Base-by-base conservation (phyloP, 108 stramenopile species). In the Skeletonema tropicum region DNA sequence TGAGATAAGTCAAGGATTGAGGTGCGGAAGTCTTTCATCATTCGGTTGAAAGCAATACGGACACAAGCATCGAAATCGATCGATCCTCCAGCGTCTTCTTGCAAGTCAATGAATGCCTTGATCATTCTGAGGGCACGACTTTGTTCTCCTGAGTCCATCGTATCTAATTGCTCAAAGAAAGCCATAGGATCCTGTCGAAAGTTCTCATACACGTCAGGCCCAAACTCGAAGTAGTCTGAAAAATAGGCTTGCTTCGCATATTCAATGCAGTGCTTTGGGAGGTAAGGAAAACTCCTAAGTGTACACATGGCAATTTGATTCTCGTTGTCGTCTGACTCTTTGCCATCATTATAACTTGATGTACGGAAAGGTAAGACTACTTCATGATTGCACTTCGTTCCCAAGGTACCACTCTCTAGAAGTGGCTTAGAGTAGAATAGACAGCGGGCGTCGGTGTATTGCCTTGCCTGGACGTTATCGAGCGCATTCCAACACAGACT, bases 181-280 rank as follows among this genome's bases (percentile, higher is more conserved):
- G 76, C 33, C 55, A 71, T 45, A 3, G 57, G 68, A 66, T 85
- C 84, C 38, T 75, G 76, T 21, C 84, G 25, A 55, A 85, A 85
- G 9, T 71, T 81, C 60, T 85, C 84, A 23, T 85, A 85, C 23
- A 76, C 79, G 19, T 85, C 84, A 5, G 84, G 84, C 13, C 80
- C 84, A 64, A 85, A 85, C 52, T 81, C 79, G 64, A 85, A 85
- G 71, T 81, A 85, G 71, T 85, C 84, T 36, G 84, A 76, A 70
- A 85, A 85, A 33, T 81, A 85, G 41, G 84, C 70, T 31, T 85
- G 84, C 66, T 85, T 85, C 17, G 93, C 92, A 89, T 92, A 96
- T 77, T 96, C 95, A 66, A 94, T 94, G 75, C 94, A 94, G 78
- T 96, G 95, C 65, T 91, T 92, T 23, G 92, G 93, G 6, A 88